These are phyloP conservation scores for Aechmea fasciata DNA, from an alignment of 176 grass and related monocot genomes.

Conservation along the genomic window DNA sequence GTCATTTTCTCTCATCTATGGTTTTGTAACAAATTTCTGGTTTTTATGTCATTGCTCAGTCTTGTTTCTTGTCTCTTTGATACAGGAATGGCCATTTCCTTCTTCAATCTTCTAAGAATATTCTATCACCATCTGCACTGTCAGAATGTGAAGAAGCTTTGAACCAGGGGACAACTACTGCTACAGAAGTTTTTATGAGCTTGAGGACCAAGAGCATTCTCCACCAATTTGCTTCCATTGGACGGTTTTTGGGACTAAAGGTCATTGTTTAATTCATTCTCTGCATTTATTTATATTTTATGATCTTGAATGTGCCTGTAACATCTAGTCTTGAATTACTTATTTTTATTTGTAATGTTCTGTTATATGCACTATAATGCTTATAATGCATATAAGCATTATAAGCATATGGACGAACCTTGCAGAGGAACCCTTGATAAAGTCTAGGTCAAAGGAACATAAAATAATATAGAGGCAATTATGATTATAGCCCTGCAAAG, in stretches of 20 bases:
- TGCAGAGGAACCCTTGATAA: too few relatives aligned
- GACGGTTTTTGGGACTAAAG: constrained; percentile 82
- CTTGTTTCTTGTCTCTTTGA: constrained; percentile 11
- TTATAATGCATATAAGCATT: not conserved
- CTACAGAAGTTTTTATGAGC: constrained; percentile 60
- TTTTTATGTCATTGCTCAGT: not conserved
- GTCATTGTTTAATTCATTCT: constrained; percentile 27
- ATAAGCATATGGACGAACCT: too few relatives aligned
- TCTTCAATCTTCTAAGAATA: constrained; percentile 80
- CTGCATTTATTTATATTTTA: constrained; percentile 6
- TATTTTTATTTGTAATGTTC: too few relatives aligned
- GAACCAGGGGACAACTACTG: constrained; percentile 52
- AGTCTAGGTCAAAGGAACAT: too few relatives aligned
- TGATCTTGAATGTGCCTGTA: not conserved
- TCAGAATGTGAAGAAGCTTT: constrained; percentile 65
- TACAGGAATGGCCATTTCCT: constrained; percentile 69
- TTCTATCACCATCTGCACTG: constrained; percentile 42
- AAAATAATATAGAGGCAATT: too few relatives aligned
- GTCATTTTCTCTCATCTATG: not conserved
- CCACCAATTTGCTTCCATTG: constrained; percentile 65
- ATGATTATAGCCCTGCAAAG: too few relatives aligned
- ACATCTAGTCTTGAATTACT: too few relatives aligned
- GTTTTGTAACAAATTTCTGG: not conserved
- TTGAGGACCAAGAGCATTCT: constrained; percentile 93
- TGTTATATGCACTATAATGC: not conserved